Conservation (phyloP, 75 land plant genomes). For the Cunninghamia lanceolata region DNA sequence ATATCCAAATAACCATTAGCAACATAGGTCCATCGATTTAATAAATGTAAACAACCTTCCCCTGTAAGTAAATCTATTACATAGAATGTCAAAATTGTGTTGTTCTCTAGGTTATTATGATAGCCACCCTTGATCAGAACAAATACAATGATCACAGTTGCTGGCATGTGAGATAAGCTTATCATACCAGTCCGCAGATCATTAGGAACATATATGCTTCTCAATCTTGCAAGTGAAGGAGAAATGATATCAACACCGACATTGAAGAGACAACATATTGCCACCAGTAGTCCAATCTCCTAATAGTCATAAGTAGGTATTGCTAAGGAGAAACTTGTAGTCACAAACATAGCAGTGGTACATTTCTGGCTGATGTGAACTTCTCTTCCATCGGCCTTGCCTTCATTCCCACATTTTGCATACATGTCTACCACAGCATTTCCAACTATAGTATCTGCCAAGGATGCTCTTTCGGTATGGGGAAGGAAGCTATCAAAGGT, state of each 20-base stretch:
- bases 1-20: conserved; percentile 13
- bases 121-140: conserved; percentile 63
- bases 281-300: conserved; percentile 80
- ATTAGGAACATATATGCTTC: conserved; percentile 77
- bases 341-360: conserved; percentile 33
- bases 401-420: too few relatives aligned
- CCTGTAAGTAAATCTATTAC: conserved; percentile 41
- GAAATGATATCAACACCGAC: conserved; percentile 63
- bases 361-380: conserved; percentile 64
- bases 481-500: too few relatives aligned
- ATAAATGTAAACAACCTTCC: conserved; percentile 39
- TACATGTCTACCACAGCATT: too few relatives aligned
- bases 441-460: too few relatives aligned
- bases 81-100: conserved; percentile 42
- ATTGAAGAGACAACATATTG: conserved; percentile 70
- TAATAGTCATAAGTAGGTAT: conserved; percentile 91
- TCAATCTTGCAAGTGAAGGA: conserved; percentile 82
- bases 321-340: conserved; percentile 50
- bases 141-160: conserved; percentile 45
- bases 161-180: conserved; percentile 60
- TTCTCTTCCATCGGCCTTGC: conserved; percentile 98
- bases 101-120: conserved; percentile 29
- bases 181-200: conserved; percentile 84
- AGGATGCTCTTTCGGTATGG: too few relatives aligned
- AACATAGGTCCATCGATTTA: conserved; percentile 40